Evolutionary conservation across 164 flowering plant genomes (phyloP), one percentile per base, ranked within the genome.

Genomic region (Sextonia rubra): DNA sequence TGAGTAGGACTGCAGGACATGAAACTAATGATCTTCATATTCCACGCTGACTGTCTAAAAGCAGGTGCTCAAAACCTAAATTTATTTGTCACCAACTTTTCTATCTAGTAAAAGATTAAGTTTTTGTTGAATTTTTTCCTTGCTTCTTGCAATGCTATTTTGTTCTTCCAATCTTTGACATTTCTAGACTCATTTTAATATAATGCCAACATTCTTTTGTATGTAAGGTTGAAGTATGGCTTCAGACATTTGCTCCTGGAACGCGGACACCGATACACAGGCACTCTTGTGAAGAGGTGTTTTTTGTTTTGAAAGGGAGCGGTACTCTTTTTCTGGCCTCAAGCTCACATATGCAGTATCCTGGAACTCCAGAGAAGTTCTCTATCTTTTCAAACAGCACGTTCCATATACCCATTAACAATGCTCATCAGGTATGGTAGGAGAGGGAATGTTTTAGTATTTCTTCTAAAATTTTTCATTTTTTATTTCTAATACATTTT

Each of bases 281-380:
- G 86, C 98, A 94, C 78, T 94, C 98, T 0, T 91, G 97, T 81
- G 98, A 94, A 83, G 98, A 94, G 86, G 88, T 92, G 52, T 94
- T 92, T 81, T 78, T 94, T 72, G 93, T 92, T 56, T 75, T 92
- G 8, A 92, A 86, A 77, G 98, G 98, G 66, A 87, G 85, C 81
- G 98, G 98, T 32, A 88, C 90, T 55, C 86, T 92, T 32, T 87
- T 83, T 83, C 82, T 92, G 77, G 92, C 95, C 71, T 74, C 90
- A 66, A 79, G 71, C 77, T 86, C 95, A 8, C 87, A 89, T 73
- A 77, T 62, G 61, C 86, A 83, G 66, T 79, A 74, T 75, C 98
- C 97, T 52, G 98, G 97, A 71, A 84, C 77, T 47, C 95, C 98
- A 20, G 77, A 86, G 24, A 93, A 89, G 73, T 83, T 77, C 74